Base-by-base conservation (phyloP, 78 protist species). In the Monocercomonoides exilis region DNA sequence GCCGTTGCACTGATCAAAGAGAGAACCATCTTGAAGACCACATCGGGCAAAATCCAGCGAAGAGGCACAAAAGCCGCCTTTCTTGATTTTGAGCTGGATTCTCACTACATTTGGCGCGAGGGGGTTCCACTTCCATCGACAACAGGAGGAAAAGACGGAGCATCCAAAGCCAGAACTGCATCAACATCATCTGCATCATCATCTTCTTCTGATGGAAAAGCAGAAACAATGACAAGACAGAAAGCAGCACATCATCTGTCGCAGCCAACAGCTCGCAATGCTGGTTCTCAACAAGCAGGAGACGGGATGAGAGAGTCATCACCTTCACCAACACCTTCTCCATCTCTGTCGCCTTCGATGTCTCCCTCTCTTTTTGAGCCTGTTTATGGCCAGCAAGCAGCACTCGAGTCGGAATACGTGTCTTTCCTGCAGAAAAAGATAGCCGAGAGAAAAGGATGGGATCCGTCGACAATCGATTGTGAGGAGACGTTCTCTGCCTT, bases 1-100 rank as follows among this genome's bases (percentile, higher is more conserved):
- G 82, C 43, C 43, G 82, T 79, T 32, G 4, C 6, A 29, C 82
- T 79, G 42, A 79, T 79, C 82, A 6, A 21, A 32, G 42, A 4
- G 42, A 6, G 82, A 21, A 79, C 42, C 11, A 79, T 79, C 82
- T 32, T 79, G 43, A 79, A 79, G 82, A 79, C 82, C 4, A 79
- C 82, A 32, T 79, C 82, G 4, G 82, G 82, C 4, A 79, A 79
- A 6, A 79, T 79, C 21, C 82, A 79, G 11, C 82, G 82, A 21
- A 33, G 82, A 38, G 82, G 6, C 42, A 33, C 43, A 5, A 79
- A 79, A 41, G 21, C 6, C 43, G 82, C 82, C 82, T 79, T 33
- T 21, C 82, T 79, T 32, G 21, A 4, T 5, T 4, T 32, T 32
- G 43, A 21, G 5, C 82, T 79, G 42, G 82, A 79, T 4, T 5